phyloP scores from a whole-genome alignment of 331 rosid genomes.

The Phaseolus coccineus region DNA sequence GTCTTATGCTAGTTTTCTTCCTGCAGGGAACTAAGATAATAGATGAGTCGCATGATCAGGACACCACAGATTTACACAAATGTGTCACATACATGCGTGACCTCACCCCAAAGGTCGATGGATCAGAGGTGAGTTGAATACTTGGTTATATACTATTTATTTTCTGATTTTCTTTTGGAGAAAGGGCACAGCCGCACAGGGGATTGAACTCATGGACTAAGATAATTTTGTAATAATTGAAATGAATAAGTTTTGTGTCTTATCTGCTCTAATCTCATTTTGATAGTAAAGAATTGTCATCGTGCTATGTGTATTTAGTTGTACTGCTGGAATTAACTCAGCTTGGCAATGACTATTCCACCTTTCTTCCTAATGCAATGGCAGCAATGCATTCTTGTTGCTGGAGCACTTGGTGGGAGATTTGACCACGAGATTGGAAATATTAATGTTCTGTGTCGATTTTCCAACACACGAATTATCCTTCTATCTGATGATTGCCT shows the following conservation, averaged over 20 bases:
- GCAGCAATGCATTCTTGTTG: conserved; percentile 84
- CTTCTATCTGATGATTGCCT: conserved; percentile 91
- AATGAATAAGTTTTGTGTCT: conserved; percentile 17
- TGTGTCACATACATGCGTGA: conserved; percentile 70
- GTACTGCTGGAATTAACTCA: conserved; percentile 2
- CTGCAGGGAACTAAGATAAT: conserved; percentile 84
- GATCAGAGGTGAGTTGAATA: conserved; percentile 65
- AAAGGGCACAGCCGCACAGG: neutral
- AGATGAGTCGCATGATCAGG: conserved; percentile 91
- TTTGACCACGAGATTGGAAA: conserved; percentile 98
- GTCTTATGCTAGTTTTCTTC: conserved; percentile 45
- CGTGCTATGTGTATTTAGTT: conserved; percentile 26
- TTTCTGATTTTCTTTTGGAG: conserved; percentile 13
- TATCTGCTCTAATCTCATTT: neutral
- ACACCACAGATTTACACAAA: conserved; percentile 93
- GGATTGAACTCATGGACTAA: conserved; percentile 12
- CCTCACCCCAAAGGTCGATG: conserved; percentile 51
- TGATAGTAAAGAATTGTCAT: conserved; percentile 21
- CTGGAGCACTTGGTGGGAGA: conserved; percentile 98
- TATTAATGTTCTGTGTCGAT: conserved; percentile 77
- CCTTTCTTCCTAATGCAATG: conserved; percentile 20
- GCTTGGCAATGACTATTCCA: conserved; percentile 5
- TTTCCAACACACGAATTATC: conserved; percentile 66
- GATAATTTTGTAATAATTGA: conserved; percentile 33
- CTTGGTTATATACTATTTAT: conserved; percentile 1